Evolutionary conservation across 352 stramenopile genomes (phyloP).

Genomic region (Phytophthora sp.): DNA sequence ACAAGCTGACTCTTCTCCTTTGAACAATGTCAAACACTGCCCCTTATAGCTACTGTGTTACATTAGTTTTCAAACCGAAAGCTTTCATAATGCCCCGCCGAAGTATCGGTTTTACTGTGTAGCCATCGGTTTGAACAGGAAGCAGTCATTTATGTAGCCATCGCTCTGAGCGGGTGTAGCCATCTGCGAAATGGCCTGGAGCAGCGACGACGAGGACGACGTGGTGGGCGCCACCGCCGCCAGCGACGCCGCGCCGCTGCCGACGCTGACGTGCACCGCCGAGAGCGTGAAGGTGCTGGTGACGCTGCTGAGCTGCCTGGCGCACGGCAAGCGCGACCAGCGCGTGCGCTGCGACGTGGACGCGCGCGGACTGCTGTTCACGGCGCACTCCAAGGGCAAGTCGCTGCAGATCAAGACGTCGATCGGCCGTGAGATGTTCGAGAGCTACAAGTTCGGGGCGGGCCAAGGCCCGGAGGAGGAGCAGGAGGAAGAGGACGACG

Average conservation of each 20-base stretch:
- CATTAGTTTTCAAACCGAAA: no score
- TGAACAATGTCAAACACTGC: no score
- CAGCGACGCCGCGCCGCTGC: slow-evolving; percentile 12
- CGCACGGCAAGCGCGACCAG: slow-evolving; percentile 75
- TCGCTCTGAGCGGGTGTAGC: no score
- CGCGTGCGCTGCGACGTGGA: slow-evolving; percentile 84
- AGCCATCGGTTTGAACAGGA: no score
- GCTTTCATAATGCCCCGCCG: no score
- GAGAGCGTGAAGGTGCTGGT: slow-evolving; percentile 83
- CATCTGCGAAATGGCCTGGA: slow-evolving; percentile 23
- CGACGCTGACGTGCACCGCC: slow-evolving; percentile 55
- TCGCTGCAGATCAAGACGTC: slow-evolving; percentile 89
- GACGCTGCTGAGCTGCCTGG: slow-evolving; percentile 71
- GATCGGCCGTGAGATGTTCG: slow-evolving; percentile 76
- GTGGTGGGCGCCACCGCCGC: neutral
- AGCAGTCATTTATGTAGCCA: no score
- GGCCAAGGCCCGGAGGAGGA: slow-evolving; percentile 4
- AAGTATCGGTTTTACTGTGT: no score
- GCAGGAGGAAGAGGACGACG: slow-evolving; percentile 22
- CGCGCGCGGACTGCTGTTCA: slow-evolving; percentile 68
- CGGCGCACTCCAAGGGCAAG: slow-evolving; percentile 82
- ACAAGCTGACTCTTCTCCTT: no score
- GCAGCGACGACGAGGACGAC: slow-evolving; percentile 30
- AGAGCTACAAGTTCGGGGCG: slow-evolving; percentile 57
- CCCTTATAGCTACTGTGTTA: no score